A percentile compares a stretch with the other conserved stretches of the same genome.
These are phyloP conservation scores for Fomitopsis palustris DNA, from an alignment of 1,284 basidiomycete species.

Conservation along the genomic window DNA sequence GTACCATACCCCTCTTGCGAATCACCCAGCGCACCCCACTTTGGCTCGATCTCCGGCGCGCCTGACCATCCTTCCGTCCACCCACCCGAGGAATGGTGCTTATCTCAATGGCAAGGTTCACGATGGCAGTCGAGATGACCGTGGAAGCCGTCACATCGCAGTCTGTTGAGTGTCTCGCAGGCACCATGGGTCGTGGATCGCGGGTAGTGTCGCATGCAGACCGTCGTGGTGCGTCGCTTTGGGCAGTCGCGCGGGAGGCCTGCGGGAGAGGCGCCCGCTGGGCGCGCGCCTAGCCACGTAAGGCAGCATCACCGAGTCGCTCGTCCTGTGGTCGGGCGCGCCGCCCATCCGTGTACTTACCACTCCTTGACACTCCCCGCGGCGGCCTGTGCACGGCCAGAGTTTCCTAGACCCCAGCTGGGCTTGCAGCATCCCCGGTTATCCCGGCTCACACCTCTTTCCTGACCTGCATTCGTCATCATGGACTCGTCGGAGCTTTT, in stretches of 20 bases:
- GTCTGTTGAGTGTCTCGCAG: background rate
- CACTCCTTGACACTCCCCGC: background rate
- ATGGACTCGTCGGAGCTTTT: slow-evolving; percentile 86
- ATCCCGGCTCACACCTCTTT: background rate
- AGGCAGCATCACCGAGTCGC: background rate
- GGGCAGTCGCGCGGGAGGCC: background rate
- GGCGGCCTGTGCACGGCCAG: background rate
- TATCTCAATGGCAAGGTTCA: background rate
- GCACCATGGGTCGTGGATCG: background rate
- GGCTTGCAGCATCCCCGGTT: background rate
- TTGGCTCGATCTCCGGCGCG: background rate
- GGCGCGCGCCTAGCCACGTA: background rate
- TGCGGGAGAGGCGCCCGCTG: background rate
- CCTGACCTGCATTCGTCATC: background rate
- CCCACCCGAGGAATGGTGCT: background rate
- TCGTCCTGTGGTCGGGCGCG: background rate
- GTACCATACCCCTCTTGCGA: background rate
- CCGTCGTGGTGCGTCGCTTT: background rate
- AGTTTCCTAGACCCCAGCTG: background rate
- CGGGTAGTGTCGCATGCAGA: background rate
- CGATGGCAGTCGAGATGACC: background rate
- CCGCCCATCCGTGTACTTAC: too few species aligned
- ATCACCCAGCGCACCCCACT: background rate
- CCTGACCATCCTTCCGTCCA: background rate
- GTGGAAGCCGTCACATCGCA: background rate